A percentile compares a stretch with the other conserved stretches of the same genome.
These are phyloP conservation scores for Suillus ampliporus DNA, from an alignment of 768 basidiomycete species.

Conservation along the genomic window DNA sequence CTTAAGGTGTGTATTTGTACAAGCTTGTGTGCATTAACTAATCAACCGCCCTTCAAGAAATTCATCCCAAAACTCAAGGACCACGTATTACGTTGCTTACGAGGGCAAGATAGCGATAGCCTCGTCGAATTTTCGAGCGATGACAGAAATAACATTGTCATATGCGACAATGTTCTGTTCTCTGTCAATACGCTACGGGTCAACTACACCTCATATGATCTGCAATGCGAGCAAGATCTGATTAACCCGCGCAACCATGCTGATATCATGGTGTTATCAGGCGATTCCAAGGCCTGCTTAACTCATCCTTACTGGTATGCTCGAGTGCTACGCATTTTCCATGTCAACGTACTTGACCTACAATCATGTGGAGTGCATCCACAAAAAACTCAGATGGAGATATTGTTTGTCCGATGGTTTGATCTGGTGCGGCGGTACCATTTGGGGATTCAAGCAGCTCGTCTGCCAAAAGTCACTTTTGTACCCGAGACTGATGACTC, in stretches of 20 bases:
- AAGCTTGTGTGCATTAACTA: too few relatives aligned
- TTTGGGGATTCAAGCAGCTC: slow-evolving; percentile 33
- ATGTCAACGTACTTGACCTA: slow-evolving; percentile 7
- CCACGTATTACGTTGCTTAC: slow-evolving; percentile 14
- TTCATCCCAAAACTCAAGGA: slow-evolving; percentile 29
- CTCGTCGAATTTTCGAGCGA: slow-evolving; percentile 22
- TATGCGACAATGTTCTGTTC: slow-evolving; percentile 40
- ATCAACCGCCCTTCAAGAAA: slow-evolving; percentile 24
- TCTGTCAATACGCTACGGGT: slow-evolving; percentile 35
- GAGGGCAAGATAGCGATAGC: slow-evolving; percentile 18
- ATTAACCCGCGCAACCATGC: slow-evolving; percentile 36
- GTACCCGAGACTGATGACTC: slow-evolving; percentile 19
- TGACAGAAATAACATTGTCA: slow-evolving; percentile 28
- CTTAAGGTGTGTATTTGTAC: slow-evolving; percentile 14
- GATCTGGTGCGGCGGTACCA: slow-evolving; percentile 26
- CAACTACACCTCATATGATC: slow-evolving; percentile 39
- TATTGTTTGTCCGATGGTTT: slow-evolving; percentile 51
- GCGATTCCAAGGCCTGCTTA: slow-evolving; percentile 19
- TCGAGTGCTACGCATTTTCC: slow-evolving; percentile 39
- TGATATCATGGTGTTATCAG: slow-evolving; percentile 42
- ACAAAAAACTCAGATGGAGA: slow-evolving; percentile 34
- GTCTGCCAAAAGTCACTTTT: slow-evolving; percentile 43
- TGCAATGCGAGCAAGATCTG: slow-evolving; percentile 28
- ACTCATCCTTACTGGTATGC: slow-evolving; percentile 47
- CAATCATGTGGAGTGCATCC: slow-evolving; percentile 5